Evolutionary conservation across 1,284 basidiomycete species (phyloP).

Genomic region (Heterobasidion irregulare): DNA sequence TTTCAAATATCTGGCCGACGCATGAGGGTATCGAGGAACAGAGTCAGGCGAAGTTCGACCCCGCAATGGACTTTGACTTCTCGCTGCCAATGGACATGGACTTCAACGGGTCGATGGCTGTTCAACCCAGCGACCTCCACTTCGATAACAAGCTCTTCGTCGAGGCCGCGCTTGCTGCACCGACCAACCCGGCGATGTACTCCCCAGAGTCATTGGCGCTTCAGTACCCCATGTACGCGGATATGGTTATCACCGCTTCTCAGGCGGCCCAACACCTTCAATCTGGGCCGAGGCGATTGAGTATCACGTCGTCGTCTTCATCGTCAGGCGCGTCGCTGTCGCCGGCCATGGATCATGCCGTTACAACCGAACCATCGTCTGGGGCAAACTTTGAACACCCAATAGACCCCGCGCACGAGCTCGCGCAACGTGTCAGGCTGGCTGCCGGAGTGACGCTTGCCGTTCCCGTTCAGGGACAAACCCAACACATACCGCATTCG

Average conservation of each 20-base stretch:
- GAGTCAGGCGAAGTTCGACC: constrained; percentile 6
- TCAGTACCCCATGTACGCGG: constrained; percentile 4
- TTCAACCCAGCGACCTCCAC: constrained; percentile 57
- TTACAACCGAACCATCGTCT: not conserved
- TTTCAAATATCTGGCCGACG: constrained; percentile 9
- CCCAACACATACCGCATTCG: constrained; percentile 16
- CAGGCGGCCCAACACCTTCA: not conserved
- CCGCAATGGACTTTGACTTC: constrained; percentile 33
- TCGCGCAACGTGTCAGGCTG: constrained; percentile 50
- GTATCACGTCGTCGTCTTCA: constrained; percentile 37
- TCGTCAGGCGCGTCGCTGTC: constrained; percentile 45
- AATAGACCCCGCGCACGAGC: constrained; percentile 37
- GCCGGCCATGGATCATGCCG: constrained; percentile 28
- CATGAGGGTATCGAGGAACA: constrained; percentile 1
- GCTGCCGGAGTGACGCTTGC: constrained; percentile 55
- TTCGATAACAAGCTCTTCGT: constrained; percentile 27
- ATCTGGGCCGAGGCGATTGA: constrained; percentile 25
- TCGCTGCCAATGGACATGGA: constrained; percentile 43
- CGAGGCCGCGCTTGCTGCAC: not conserved
- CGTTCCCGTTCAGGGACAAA: constrained; percentile 35
- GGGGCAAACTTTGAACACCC: not conserved
- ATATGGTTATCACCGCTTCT: constrained; percentile 10
- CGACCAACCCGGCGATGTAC: constrained; percentile 1
- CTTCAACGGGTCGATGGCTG: constrained; percentile 33
- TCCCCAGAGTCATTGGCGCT: constrained; percentile 1